Percentiles rank a stretch among this genome's conserved stretches.
phyloP scores from a whole-genome alignment of 2,329 filamentous ascomycete species.

The Xylariaceae sp. region DNA sequence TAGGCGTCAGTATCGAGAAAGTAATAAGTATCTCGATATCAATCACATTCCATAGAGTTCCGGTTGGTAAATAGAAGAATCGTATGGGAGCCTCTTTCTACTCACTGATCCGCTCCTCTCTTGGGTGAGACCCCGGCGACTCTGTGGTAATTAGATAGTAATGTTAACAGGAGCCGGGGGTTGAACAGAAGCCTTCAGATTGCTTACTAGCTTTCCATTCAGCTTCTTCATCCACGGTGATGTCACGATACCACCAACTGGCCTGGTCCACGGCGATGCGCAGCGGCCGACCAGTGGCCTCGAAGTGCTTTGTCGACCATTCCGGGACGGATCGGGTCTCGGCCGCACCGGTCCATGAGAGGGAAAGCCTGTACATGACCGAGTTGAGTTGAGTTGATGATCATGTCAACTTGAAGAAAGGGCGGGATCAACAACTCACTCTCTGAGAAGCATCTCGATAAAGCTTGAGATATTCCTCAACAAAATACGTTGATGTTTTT shows the following conservation, averaged over 20 bases:
- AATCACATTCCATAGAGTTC: neutral
- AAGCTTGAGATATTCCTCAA: neutral
- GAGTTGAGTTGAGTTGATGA: neutral
- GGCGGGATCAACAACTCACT: slow-evolving; percentile 6
- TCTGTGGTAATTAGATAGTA: slow-evolving; percentile 7
- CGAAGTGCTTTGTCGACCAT: slow-evolving; percentile 23
- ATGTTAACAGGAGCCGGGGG: slow-evolving; percentile 11
- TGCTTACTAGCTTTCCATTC: slow-evolving; percentile 17
- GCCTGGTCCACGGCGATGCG: slow-evolving; percentile 26
- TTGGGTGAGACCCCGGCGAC: slow-evolving; percentile 20
- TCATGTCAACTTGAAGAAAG: neutral
- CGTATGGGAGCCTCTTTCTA: neutral
- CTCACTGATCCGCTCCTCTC: slow-evolving; percentile 21
- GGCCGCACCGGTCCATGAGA: slow-evolving; percentile 15
- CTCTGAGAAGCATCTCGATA: slow-evolving; percentile 14
- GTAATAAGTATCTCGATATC: neutral
- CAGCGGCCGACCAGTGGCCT: slow-evolving; percentile 20
- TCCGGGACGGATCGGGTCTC: slow-evolving; percentile 17
- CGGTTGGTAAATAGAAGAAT: neutral
- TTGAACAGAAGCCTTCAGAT: neutral
- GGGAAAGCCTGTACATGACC: slow-evolving; percentile 15
- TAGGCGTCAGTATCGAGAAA: slow-evolving; percentile 4
- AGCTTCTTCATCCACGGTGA: slow-evolving; percentile 16
- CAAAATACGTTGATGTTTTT: neutral
- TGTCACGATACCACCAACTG: slow-evolving; percentile 22